Evolutionary conservation across 441 rosid genomes (phyloP), one percentile per base, ranked within the genome.

Genomic region (Corymbia calophylla): DNA sequence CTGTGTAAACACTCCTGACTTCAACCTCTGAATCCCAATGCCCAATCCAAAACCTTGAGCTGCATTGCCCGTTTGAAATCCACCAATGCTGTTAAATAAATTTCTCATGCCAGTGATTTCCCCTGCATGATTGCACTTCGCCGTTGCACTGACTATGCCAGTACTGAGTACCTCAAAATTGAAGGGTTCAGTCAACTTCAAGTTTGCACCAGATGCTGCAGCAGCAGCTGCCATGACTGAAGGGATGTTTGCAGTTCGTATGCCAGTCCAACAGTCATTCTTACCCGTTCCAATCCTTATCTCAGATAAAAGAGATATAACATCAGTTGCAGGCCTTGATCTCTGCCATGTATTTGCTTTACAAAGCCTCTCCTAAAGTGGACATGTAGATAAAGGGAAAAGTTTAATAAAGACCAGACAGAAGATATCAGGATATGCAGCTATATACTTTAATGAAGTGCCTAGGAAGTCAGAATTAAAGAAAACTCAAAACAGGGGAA

Each of bases 51-150:
- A 91, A 92, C 96, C 96, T 88, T 94, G 70, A 88, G 96, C 93
- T 48, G 93, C 32, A 51, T 92, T 90, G 87, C 94, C 96, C 89
- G 97, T 88, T 92, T 97, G 98, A 93, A 97, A 96, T 88, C 99
- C 99, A 88, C 99, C 99, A 89, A 98, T 95, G 94, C 98, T 97
- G 95, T 93, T 96, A 92, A 96, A 97, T 92, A 98, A 93, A 93
- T 98, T 95, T 94, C 99, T 95, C 99, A 98, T 97, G 92, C 99
- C 99, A 89, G 99, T 98, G 91, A 98, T 97, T 95, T 98, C 99
- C 92, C 99, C 99, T 68, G 98, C 98, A 94, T 97, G 97, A 89
- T 98, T 98, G 92, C 98, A 96, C 93, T 98, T 97, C 48, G 94
- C 97, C 35, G 99, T 98, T 92, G 99, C 99, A 93, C 99, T 97